Evolutionary conservation across 805 yeast species (phyloP).

Genomic region (Blastobotrys chiropterorum): DNA sequence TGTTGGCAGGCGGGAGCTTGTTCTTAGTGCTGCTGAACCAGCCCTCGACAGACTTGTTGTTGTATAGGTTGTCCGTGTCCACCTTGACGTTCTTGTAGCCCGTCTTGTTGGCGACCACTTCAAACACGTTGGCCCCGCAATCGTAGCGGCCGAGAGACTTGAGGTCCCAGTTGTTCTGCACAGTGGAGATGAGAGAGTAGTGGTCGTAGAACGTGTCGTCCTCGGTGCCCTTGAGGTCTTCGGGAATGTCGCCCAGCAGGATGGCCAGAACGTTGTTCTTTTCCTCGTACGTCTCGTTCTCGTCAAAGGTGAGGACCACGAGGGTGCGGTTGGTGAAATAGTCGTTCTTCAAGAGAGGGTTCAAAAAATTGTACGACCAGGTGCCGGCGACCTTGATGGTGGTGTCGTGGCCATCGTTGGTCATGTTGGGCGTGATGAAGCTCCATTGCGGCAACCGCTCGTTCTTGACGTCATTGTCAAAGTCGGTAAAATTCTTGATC

Average conservation of each 20-base stretch:
- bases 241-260: constrained; percentile 42
- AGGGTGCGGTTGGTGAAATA: constrained; percentile 44
- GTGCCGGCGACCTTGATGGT: constrained; percentile 40
- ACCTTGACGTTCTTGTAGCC: constrained; percentile 14
- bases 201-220: constrained; percentile 48
- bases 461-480: constrained; percentile 36
- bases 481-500: constrained; percentile 44
- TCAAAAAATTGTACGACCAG: constrained; percentile 42
- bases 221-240: constrained; percentile 36
- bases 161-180: constrained; percentile 46
- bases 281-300: constrained; percentile 38
- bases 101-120: constrained; percentile 35
- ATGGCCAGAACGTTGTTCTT: constrained; percentile 42
- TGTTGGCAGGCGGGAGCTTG: constrained; percentile 11
- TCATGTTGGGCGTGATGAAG: constrained; percentile 49
- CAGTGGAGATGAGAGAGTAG: constrained; percentile 45
- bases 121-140: constrained; percentile 44
- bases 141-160: constrained; percentile 47
- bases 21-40: constrained; percentile 4
- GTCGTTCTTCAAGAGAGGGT: constrained; percentile 38
- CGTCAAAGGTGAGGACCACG: constrained; percentile 46
- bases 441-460: constrained; percentile 45
- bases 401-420: constrained; percentile 48
- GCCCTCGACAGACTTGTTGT: constrained; percentile 13
- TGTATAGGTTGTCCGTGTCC: constrained; percentile 10